Evolutionary conservation across 2,329 filamentous ascomycete species (phyloP).

Genomic region (Trichophyton equinum): DNA sequence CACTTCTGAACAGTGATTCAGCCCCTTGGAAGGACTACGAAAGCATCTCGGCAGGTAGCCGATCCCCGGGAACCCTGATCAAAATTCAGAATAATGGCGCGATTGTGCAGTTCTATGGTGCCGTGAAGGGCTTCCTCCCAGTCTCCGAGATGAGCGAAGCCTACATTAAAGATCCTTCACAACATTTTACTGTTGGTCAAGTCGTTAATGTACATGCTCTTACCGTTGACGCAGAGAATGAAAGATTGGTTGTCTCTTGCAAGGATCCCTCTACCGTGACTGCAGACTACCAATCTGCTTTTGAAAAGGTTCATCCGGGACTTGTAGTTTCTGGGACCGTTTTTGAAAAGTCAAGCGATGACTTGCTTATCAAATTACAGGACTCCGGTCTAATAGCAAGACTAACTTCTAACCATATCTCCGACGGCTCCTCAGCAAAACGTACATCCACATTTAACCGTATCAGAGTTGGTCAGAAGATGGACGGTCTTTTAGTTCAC

Average conservation of each 20-base stretch:
- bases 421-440: constrained; percentile 72
- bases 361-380: constrained; percentile 63
- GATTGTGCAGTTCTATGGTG: constrained; percentile 82
- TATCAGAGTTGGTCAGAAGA: constrained; percentile 68
- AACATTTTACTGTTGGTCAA: constrained; percentile 83
- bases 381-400: constrained; percentile 64
- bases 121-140: constrained; percentile 73
- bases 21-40: constrained; percentile 66
- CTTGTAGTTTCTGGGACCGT: constrained; percentile 65
- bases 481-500: constrained; percentile 74
- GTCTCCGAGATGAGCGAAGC: constrained; percentile 97
- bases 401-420: constrained; percentile 64
- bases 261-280: constrained; percentile 75
- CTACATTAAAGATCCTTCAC: constrained; percentile 74
- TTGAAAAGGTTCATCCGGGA: constrained; percentile 62
- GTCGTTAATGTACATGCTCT: constrained; percentile 85
- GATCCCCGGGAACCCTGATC: constrained; percentile 75
- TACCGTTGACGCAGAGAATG: constrained; percentile 58
- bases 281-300: constrained; percentile 58
- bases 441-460: constrained; percentile 64
- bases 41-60: constrained; percentile 60
- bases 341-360: constrained; percentile 66
- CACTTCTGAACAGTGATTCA: constrained; percentile 76
- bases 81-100: constrained; percentile 69
- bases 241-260: constrained; percentile 76